Base-by-base conservation (phyloP, 345 rosid genomes). In the Dovyalis caffra region DNA sequence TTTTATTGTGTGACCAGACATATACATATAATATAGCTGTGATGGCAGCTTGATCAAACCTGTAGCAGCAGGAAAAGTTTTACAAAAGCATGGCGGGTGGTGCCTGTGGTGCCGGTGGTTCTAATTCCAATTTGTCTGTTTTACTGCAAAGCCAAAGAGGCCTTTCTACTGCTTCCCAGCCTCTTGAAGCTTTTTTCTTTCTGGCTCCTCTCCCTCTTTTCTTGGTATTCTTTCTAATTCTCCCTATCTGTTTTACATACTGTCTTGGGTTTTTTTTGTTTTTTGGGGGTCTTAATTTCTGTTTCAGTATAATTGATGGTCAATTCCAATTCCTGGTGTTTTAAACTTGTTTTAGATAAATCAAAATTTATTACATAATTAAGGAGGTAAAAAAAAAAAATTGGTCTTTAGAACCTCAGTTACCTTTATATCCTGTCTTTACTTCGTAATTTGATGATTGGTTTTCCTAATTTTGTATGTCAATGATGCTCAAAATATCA, bases 11-110 rank as follows among this genome's bases (percentile, higher is more conserved):
- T 43, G 75, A 38, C 70, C 38, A 43, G 74, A 23, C n/a, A 56
- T 25, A 43, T 23, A n/a, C 15, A 43, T 43, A 56, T 23, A 10
- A 56, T 56, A 56, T 56, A 72, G 43, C 84, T 40, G 64, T 68
- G 26, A 45, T 74, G 79, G 77, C 73, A 58, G 73, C 82, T 71
- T 82, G 74, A 76, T 40, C 5, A 34, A 64, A 58, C 58, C 33
- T 65, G 60, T 66, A 65, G 69, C 65, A 25, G 31, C 40, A 34
- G 33, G 31, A 18, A 57, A 21, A 29, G 70, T 51, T 28, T 63
- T 37, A 64, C 49, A 69, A 16, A 61, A 34, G 47, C 77, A 87
- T 87, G 94, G 91, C 86, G 78, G 85, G 83, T 66, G 81, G 79
- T 63, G 47, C 20, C 32, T 70, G 56, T 62, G 53, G 33, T 25